Conservation (phyloP, 2,329 filamentous ascomycete species). For the Rosellinia necatrix region DNA sequence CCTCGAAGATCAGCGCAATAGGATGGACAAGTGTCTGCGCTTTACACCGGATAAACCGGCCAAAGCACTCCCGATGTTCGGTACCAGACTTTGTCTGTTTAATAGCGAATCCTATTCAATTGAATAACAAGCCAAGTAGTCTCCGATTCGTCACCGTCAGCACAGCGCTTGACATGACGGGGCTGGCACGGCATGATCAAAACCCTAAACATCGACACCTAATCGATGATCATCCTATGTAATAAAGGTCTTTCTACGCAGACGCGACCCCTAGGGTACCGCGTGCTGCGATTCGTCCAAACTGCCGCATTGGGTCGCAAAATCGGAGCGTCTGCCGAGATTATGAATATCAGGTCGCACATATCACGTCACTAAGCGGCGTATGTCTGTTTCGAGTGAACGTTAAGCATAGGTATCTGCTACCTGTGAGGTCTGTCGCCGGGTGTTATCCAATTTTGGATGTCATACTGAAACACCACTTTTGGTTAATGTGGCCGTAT, state of each 20-base stretch:
- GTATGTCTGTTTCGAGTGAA: neutral
- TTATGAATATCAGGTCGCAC: neutral
- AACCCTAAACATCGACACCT: slow-evolving; percentile 8
- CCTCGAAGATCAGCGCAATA: slow-evolving; percentile 1
- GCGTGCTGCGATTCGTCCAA: neutral
- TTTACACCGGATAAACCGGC: slow-evolving; percentile 15
- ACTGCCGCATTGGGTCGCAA: neutral
- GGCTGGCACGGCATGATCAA: slow-evolving; percentile 17
- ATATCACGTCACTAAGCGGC: neutral
- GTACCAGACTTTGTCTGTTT: slow-evolving; percentile 2
- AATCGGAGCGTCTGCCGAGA: neutral
- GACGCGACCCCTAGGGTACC: neutral
- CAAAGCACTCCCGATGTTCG: slow-evolving; percentile 17
- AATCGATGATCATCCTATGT: slow-evolving; percentile 8
- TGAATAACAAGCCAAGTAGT: slow-evolving; percentile 1
- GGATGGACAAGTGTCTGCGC: slow-evolving; percentile 6
- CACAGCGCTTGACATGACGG: neutral
- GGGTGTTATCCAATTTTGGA: neutral
- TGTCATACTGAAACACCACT: neutral
- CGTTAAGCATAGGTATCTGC: neutral
- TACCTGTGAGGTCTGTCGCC: neutral
- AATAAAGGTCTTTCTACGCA: neutral
- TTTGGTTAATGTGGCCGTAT: neutral
- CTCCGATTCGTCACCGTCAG: neutral
- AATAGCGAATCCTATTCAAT: neutral